Evolutionary conservation across 163 green algal species (phyloP).

Genomic region (Dunaliella salina): DNA sequence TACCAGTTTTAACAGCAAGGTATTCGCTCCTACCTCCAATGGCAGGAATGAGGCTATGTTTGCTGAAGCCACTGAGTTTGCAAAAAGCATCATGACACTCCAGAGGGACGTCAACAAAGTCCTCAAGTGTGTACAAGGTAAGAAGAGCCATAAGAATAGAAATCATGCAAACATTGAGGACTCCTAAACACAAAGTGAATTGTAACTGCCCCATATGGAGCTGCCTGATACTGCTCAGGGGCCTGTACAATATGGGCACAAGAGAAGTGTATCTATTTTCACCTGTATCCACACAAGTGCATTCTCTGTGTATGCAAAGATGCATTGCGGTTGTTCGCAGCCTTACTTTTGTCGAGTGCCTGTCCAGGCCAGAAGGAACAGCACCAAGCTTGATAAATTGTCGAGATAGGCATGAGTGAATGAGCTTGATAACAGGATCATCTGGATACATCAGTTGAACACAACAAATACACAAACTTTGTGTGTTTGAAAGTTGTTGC

Average conservation of each 20-base stretch:
- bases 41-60: slow-evolving; percentile 82
- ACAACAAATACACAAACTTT: no score
- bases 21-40: slow-evolving; percentile 72
- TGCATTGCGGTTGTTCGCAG: no score
- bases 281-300: not conserved
- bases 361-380: no score
- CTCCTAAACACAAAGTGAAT: not conserved
- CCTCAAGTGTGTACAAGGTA: slow-evolving; percentile 67
- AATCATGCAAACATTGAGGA: not conserved
- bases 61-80: slow-evolving; percentile 75
- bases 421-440: no score
- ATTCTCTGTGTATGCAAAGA: no score
- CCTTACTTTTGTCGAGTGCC: no score
- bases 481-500: no score
- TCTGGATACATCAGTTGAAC: no score
- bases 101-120: slow-evolving; percentile 72
- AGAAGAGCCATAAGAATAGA: not conserved
- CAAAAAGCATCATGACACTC: slow-evolving; percentile 59
- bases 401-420: no score
- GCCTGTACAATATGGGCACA: not conserved
- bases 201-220: not conserved
- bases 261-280: not conserved
- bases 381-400: no score
- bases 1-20: slow-evolving; percentile 26
- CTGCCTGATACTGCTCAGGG: not conserved